These are phyloP conservation scores for Pseudognaphalium luteoalbum DNA, from an alignment of 129 eudicot genomes.

Conservation along the genomic window DNA sequence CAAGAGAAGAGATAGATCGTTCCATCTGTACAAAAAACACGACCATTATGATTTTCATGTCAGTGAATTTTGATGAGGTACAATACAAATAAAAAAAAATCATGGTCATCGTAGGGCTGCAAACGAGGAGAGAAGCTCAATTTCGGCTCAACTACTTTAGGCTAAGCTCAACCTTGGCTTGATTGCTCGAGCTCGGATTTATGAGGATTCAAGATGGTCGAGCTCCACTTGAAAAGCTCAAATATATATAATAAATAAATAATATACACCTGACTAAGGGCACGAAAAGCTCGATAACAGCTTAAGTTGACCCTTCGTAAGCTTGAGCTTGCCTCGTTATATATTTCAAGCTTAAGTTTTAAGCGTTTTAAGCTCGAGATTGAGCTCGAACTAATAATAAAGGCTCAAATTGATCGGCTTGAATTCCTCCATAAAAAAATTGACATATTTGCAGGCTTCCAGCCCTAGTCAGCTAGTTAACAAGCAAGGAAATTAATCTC, in stretches of 20 bases:
- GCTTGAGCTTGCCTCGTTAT: background rate
- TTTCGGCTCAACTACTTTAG: too few relatives aligned
- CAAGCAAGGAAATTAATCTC: background rate
- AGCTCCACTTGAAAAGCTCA: background rate
- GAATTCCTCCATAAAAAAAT: background rate
- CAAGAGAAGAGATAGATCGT: conserved; percentile 55
- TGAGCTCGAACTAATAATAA: background rate
- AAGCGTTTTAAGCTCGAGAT: background rate
- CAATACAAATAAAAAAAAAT: background rate
- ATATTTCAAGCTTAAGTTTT: background rate
- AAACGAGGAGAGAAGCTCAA: background rate
- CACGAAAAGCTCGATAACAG: background rate
- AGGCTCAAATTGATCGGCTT: background rate
- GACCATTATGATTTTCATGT: conserved; percentile 6
- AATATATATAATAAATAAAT: too few relatives aligned
- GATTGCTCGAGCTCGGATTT: too few relatives aligned
- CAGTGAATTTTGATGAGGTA: background rate
- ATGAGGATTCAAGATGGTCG: too few relatives aligned
- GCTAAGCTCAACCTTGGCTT: too few relatives aligned
- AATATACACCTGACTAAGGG: background rate
- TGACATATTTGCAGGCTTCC: background rate
- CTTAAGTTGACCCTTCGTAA: background rate
- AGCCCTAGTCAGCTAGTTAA: background rate
- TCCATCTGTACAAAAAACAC: conserved; percentile 63
- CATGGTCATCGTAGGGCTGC: background rate